Base-by-base conservation (phyloP, 768 basidiomycete genomes). In the Termitomyces sp. region DNA sequence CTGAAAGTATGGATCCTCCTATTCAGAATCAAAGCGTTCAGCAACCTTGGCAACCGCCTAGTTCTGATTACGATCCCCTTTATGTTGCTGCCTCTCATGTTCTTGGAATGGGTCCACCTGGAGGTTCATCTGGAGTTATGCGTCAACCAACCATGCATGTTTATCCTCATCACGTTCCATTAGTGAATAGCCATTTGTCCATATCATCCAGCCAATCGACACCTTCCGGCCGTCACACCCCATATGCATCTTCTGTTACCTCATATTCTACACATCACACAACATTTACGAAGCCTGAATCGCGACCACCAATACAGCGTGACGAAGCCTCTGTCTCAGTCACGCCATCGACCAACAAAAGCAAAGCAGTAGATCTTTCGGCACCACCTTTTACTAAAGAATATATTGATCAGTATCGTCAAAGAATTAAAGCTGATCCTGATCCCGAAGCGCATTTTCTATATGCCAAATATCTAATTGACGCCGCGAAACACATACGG, bases 391-490 rank as follows among this genome's bases (percentile, higher is more conserved):
- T 86, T 70, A 97, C 94, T 18, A 95, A 94, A 68, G 88, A 94
- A 65, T 97, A 95, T 68, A 94, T 99, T 64, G 97, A 99, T 68
- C 89, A 97, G 69, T 99, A 99, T 74, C 91, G 97, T 20, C 88
- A 90, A 56, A 87, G 97, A 53, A 97, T 99, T 76, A 98, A 98
- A 72, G 88, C 85, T 29, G 97, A 99, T 71, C 95, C 95, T 2
- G 97, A 99, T 69, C 96, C 96, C 0, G 97, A 98, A 71, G 92
- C 95, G 26, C 97, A 98, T 69, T 98, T 98, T 71, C 77, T 89
- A 26, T 99, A 97, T 68, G 92, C 95, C n/a, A 98, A 96, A 74
- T 99, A 98, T 70, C 86, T 99, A 58, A 94, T 99, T 69, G 97
- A 98, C 66, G 97, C 97, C 31, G 97, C 97, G 14, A 94, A 92